These are phyloP conservation scores for Fusarium neocosmosporiellum DNA, from an alignment of 2,329 filamentous ascomycete species.

Conservation along the genomic window DNA sequence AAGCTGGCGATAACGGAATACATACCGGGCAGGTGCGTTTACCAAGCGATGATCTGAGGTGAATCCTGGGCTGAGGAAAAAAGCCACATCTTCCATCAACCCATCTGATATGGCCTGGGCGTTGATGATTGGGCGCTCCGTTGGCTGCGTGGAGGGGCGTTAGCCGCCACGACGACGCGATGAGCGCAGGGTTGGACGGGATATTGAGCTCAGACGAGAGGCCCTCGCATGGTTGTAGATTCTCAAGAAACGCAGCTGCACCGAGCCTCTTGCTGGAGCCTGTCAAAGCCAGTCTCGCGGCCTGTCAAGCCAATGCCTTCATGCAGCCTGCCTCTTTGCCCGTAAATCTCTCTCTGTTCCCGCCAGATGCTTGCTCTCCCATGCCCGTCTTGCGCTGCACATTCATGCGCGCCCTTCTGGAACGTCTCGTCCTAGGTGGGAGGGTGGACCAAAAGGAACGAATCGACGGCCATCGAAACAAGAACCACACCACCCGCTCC, in stretches of 20 bases:
- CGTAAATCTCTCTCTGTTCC: background rate
- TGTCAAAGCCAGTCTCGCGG: background rate
- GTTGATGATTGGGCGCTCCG: slow-evolving; percentile 11
- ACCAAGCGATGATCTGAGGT: slow-evolving; percentile 13
- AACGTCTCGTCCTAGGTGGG: slow-evolving; percentile 10
- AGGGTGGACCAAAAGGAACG: slow-evolving; percentile 5
- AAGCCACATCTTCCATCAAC: slow-evolving; percentile 9
- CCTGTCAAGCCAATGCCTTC: background rate
- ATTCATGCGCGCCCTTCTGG: slow-evolving; percentile 35
- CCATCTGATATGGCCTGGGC: slow-evolving; percentile 4
- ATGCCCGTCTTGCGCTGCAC: background rate
- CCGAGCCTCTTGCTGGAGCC: slow-evolving; percentile 11
- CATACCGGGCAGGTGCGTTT: slow-evolving; percentile 8
- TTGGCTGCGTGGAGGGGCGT: background rate
- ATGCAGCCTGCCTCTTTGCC: slow-evolving; percentile 17
- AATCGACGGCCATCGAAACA: slow-evolving; percentile 15
- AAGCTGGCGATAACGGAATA: background rate
- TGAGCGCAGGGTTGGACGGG: slow-evolving; percentile 27
- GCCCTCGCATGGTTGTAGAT: background rate
- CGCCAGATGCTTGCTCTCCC: background rate
- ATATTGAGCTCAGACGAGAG: slow-evolving; percentile 24
- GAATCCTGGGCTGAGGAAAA: background rate
- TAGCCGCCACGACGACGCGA: slow-evolving; percentile 21
- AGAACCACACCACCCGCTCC: slow-evolving; percentile 35
- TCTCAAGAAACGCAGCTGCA: slow-evolving; percentile 4